A percentile compares a stretch with the other conserved stretches of the same genome.
Evolutionary conservation across 129 eudicot genomes (phyloP).

Genomic region (carrot (Daucus carota)): DH1_v3.0 NC_030389.2:45400001-45400500

Average conservation of each 20-base stretch:
- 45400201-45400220: slow-evolving; percentile 86
- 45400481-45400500: neutral
- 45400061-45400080: neutral
- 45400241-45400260: slow-evolving; percentile 98
- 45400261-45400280: slow-evolving; percentile 58
- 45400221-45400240: slow-evolving; percentile 92
- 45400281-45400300: neutral
- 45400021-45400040: neutral
- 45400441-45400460: neutral
- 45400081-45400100: neutral
- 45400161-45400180: slow-evolving; percentile 95
- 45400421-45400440: neutral
- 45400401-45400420: neutral
- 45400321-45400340: neutral
- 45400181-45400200: slow-evolving; percentile 61
- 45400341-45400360: neutral
- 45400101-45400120: neutral
- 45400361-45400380: neutral
- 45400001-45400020: neutral
- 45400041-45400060: neutral
- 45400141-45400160: slow-evolving; percentile 37
- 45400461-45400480: neutral
- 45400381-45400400: neutral
- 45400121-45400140: neutral
- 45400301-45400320: neutral